Evolutionary conservation across 1,139 yeast genomes (phyloP).

Genomic region (Sugiyamaella neomexicana): DNA sequence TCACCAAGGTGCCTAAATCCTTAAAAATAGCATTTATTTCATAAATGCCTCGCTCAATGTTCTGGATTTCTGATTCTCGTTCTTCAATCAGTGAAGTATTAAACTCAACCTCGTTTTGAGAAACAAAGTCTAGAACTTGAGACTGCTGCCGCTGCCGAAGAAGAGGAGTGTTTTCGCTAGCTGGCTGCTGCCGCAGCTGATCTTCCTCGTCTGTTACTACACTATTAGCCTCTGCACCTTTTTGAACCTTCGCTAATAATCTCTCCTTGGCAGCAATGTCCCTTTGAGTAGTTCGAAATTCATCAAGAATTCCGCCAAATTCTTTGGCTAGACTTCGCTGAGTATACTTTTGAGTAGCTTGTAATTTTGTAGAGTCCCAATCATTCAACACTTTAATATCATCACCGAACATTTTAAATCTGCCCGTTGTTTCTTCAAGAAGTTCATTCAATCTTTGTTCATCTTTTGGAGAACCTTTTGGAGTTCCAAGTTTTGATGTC

Average conservation of each 20-base stretch:
- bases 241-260: constrained; percentile 38
- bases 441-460: constrained; percentile 27
- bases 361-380: constrained; percentile 26
- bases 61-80: constrained; percentile 68
- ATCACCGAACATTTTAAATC: constrained; percentile 28
- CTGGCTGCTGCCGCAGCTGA: constrained; percentile 35
- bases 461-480: constrained; percentile 17
- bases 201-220: constrained; percentile 29
- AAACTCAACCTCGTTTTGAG: constrained; percentile 70
- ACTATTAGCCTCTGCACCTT: constrained; percentile 37
- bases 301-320: constrained; percentile 44
- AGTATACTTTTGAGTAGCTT: constrained; percentile 37
- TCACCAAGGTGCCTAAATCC: constrained; percentile 73
- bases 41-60: constrained; percentile 71
- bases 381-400: constrained; percentile 29
- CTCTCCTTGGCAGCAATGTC: constrained; percentile 27
- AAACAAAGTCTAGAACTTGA: constrained; percentile 42
- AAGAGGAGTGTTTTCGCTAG: constrained; percentile 36
- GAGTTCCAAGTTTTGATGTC: constrained; percentile 18
- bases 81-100: constrained; percentile 70
- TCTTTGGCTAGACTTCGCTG: constrained; percentile 48
- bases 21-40: constrained; percentile 85
- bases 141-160: constrained; percentile 44
- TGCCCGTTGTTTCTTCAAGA: constrained; percentile 28
- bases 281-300: constrained; percentile 44